phyloP scores from a whole-genome alignment of 495 filamentous ascomycete species.

The Penicillium mononematosum region DNA sequence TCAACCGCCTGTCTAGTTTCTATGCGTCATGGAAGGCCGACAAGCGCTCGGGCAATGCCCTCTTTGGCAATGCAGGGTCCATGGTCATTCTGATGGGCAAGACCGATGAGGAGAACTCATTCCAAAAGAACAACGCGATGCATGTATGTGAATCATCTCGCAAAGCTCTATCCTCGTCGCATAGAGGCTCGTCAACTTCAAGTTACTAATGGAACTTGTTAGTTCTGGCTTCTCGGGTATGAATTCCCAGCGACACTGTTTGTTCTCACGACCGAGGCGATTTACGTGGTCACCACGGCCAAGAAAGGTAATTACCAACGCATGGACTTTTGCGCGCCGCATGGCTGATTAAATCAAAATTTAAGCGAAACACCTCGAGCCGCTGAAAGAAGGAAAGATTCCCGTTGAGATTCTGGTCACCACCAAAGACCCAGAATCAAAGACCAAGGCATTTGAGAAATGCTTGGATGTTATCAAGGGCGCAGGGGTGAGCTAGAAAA shows the following conservation, averaged over 20 bases:
- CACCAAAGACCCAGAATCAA: slow-evolving; percentile 85
- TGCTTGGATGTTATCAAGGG: slow-evolving; percentile 81
- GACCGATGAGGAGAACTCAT: slow-evolving; percentile 78
- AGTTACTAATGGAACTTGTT: slow-evolving; percentile 20
- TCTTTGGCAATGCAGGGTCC: slow-evolving; percentile 81
- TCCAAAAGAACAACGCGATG: slow-evolving; percentile 92
- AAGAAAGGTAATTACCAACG: slow-evolving; percentile 75
- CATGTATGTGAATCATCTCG: slow-evolving; percentile 62
- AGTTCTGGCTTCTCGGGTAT: slow-evolving; percentile 99
- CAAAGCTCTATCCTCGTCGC: neutral
- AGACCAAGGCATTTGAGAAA: slow-evolving; percentile 80
- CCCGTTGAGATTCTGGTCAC: slow-evolving; percentile 85
- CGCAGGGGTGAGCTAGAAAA: slow-evolving; percentile 65
- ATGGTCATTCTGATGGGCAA: slow-evolving; percentile 92
- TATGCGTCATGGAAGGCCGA: slow-evolving; percentile 91
- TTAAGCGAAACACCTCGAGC: slow-evolving; percentile 87
- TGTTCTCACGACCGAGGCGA: slow-evolving; percentile 79
- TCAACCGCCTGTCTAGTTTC: slow-evolving; percentile 84
- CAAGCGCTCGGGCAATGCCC: slow-evolving; percentile 71
- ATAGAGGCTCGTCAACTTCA: neutral
- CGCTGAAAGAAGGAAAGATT: slow-evolving; percentile 86
- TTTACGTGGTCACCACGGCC: slow-evolving; percentile 89
- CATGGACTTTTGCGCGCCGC: neutral
- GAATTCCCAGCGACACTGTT: slow-evolving; percentile 96
- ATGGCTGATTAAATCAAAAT: slow-evolving; percentile 11